These are phyloP conservation scores for Fusarium chaquense DNA, from an alignment of 2,329 filamentous ascomycete genomes.

Conservation along the genomic window DNA sequence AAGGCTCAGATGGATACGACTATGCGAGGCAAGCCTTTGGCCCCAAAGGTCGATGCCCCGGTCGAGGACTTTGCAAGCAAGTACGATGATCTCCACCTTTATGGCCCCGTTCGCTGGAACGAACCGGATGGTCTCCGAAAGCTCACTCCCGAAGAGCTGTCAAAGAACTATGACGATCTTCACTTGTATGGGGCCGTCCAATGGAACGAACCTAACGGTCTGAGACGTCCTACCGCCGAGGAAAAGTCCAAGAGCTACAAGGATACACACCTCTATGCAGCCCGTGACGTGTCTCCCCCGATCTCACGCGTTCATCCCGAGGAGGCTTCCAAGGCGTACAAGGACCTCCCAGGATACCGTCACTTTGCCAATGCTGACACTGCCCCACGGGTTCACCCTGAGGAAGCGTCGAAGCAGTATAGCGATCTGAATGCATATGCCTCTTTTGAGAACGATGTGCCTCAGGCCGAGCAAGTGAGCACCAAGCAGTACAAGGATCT, in stretches of 20 bases:
- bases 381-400: slow-evolving; percentile 46
- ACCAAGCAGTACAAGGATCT: slow-evolving; percentile 53
- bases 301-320: slow-evolving; percentile 43
- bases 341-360: slow-evolving; percentile 46
- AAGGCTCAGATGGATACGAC: slow-evolving; percentile 48
- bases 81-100: slow-evolving; percentile 59
- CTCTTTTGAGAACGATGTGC: slow-evolving; percentile 44
- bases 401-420: slow-evolving; percentile 55
- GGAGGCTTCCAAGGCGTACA: slow-evolving; percentile 50
- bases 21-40: slow-evolving; percentile 54
- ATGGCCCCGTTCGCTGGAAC: slow-evolving; percentile 54
- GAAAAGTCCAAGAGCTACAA: slow-evolving; percentile 57
- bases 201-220: slow-evolving; percentile 55
- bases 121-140: slow-evolving; percentile 56
- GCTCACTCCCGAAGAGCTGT: slow-evolving; percentile 51
- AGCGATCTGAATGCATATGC: slow-evolving; percentile 53
- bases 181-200: slow-evolving; percentile 52
- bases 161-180: slow-evolving; percentile 57
- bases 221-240: slow-evolving; percentile 49
- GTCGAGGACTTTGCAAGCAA: slow-evolving; percentile 47
- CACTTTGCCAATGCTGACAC: slow-evolving; percentile 48
- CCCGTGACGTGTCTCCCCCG: slow-evolving; percentile 40
- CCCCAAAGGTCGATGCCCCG: slow-evolving; percentile 51
- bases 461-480: slow-evolving; percentile 25
- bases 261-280: slow-evolving; percentile 53